These are phyloP conservation scores for Fraxinus velutina DNA, from an alignment of 305 asterid genomes.

Conservation along the genomic window DNA sequence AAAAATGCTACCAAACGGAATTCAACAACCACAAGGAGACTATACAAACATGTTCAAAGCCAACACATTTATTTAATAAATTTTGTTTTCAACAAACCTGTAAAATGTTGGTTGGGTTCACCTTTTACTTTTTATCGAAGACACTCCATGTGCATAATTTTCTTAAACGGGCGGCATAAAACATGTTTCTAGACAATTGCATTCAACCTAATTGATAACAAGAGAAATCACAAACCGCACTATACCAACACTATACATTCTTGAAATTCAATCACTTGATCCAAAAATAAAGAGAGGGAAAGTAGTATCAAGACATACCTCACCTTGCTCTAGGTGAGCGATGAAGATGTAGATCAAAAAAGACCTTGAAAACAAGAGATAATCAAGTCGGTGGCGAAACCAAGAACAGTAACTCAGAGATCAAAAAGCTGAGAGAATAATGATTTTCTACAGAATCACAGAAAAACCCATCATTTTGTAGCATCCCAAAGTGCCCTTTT, in stretches of 20 bases:
- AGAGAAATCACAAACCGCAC: background rate
- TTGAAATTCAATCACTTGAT: slow-evolving; percentile 4
- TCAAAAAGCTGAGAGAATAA: slow-evolving; percentile 25
- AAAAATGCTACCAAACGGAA: slow-evolving; percentile 33
- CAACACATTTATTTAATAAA: background rate
- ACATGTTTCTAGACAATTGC: background rate
- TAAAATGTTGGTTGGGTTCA: background rate
- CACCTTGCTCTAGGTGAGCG: background rate
- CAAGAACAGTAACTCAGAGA: background rate
- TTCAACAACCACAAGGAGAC: background rate
- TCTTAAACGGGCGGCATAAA: background rate
- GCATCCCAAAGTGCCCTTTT: slow-evolving; percentile 11
- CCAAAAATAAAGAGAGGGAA: background rate
- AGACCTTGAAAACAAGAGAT: slow-evolving; percentile 11
- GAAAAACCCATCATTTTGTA: background rate
- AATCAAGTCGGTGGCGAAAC: slow-evolving; percentile 32
- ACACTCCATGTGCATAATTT: background rate
- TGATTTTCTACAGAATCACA: slow-evolving; percentile 1
- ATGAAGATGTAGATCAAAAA: slow-evolving; percentile 5
- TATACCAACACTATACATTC: slow-evolving; percentile 3
- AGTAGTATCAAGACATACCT: slow-evolving; percentile 11
- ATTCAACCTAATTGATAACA: background rate
- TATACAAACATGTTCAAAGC: background rate
- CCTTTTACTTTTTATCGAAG: background rate
- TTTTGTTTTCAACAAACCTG: background rate